Conservation (phyloP, 257 asterid species). For the Solanum pinnatisectum region DNA sequence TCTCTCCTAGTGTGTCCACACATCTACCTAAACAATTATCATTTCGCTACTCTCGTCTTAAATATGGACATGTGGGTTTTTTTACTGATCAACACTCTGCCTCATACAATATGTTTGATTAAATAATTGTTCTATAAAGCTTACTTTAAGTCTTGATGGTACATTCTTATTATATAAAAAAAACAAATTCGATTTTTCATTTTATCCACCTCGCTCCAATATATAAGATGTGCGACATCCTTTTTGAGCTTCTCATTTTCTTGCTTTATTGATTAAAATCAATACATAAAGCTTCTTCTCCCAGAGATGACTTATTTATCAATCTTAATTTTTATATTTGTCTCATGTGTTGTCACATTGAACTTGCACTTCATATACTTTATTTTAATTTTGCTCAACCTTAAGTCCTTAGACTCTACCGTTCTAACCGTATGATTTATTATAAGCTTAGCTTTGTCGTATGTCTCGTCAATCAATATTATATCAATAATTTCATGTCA, state of each 20-base stretch:
- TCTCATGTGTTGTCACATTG: neutral
- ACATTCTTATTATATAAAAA: no score
- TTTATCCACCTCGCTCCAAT: neutral
- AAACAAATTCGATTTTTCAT: neutral
- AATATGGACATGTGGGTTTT: no score
- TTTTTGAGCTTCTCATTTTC: neutral
- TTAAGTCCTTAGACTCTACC: neutral
- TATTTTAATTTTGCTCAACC: neutral
- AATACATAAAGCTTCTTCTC: neutral
- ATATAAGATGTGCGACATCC: neutral
- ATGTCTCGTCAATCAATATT: neutral
- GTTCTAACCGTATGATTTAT: neutral
- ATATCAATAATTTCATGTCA: neutral
- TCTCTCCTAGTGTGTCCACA: neutral
- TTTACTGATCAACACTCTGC: no score
- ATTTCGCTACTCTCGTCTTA: neutral
- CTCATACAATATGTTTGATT: neutral
- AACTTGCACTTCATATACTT: neutral
- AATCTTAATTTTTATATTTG: neutral
- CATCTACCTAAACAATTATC: no score
- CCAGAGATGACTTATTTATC: neutral
- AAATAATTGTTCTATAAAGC: neutral
- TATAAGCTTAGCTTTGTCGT: neutral
- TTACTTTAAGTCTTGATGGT: neutral
- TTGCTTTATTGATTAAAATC: neutral